Evolutionary conservation across 495 filamentous ascomycete species (phyloP), one percentile per base, ranked within the genome.

Genomic region (Clohesyomyces aquaticus): DNA sequence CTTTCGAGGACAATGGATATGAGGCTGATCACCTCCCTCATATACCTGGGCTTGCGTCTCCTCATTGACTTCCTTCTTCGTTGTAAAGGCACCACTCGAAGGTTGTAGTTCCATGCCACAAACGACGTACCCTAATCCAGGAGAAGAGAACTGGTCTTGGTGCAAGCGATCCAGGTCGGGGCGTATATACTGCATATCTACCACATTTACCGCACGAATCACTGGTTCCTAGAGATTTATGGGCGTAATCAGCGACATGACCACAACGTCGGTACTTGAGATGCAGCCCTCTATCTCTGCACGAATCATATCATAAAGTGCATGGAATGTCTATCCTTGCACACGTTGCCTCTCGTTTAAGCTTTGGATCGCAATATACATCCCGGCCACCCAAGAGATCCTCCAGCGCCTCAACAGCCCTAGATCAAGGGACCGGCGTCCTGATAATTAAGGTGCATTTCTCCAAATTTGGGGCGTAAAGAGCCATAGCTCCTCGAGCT

Each of bases 381-480:
- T 54, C 23, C 49, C 32, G 59, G 29, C n/a, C 14, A 35, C n/a
- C 11, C 21, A 55, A 47, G 35, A 9, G 21, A 53, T 41, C 27
- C 11, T n/a, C 49, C 29, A 25, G 12, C 59, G 42, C 22, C 42
- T 49, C 18, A 42, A 19, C 18, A 63, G 52, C 60, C 51, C 42
- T 63, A 63, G 27, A 47, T 8, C 41, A 55, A 16, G 60, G 42
- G 27, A n/a, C n/a, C 38, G 14, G 26, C 35, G 26, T n/a, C 42
- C 41, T 21, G 12, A 55, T 50, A 50, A 63, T 63, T 49, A 55
- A 41, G 51, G 51, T 55, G 21, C 46, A 62, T 55, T 14, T 25
- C 21, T 21, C 38, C 16, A 54, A 29, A 28, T 16, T 18, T 23
- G n/a, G 26, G 25, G 18, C 10, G 11, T 16, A 16, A 46, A 43